Evolutionary conservation across 352 stramenopile species (phyloP).

Genomic region (Globisporangium nodosum): DNA sequence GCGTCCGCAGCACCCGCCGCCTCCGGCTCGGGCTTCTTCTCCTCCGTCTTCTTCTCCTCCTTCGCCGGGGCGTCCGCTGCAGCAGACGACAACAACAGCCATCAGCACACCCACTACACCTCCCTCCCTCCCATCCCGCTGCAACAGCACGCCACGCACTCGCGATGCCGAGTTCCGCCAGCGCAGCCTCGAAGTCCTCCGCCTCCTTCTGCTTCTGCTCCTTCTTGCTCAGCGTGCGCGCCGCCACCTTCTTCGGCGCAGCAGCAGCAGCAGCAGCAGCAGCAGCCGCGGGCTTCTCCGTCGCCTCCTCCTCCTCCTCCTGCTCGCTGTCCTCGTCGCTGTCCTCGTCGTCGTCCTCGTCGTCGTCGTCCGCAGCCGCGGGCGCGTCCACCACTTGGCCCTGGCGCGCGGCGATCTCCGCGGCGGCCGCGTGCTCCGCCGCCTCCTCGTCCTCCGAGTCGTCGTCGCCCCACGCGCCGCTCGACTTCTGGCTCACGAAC

Average conservation of each 20-base stretch:
- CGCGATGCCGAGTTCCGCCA: constrained; percentile 64
- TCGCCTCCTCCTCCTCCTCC: constrained; percentile 20
- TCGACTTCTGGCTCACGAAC: constrained; percentile 67
- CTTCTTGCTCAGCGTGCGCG: constrained; percentile 65
- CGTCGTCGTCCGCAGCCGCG: constrained; percentile 29
- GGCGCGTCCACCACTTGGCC: constrained; percentile 20
- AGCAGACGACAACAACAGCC: not conserved
- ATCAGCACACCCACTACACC: not conserved
- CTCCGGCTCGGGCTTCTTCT: constrained; percentile 26
- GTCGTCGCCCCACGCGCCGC: constrained; percentile 58
- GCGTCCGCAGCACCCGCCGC: constrained; percentile 20
- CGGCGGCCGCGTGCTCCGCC: constrained; percentile 21
- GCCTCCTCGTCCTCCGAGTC: constrained; percentile 66
- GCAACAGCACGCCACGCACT: constrained; percentile 11
- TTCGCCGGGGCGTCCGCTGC: constrained; percentile 11
- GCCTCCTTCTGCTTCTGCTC: constrained; percentile 77
- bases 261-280: constrained; percentile 1
- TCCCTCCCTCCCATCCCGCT: not conserved
- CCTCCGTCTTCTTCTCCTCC: constrained; percentile 45
- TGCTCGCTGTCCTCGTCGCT: constrained; percentile 49
- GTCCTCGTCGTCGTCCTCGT: constrained; percentile 31
- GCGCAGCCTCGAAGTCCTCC: constrained; percentile 63
- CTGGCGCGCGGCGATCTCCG: constrained; percentile 16
- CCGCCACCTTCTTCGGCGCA: constrained; percentile 30
- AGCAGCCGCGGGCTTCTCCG: constrained; percentile 7